Base-by-base conservation (phyloP, 257 asterid species). In the Solanum appendiculatum region DNA sequence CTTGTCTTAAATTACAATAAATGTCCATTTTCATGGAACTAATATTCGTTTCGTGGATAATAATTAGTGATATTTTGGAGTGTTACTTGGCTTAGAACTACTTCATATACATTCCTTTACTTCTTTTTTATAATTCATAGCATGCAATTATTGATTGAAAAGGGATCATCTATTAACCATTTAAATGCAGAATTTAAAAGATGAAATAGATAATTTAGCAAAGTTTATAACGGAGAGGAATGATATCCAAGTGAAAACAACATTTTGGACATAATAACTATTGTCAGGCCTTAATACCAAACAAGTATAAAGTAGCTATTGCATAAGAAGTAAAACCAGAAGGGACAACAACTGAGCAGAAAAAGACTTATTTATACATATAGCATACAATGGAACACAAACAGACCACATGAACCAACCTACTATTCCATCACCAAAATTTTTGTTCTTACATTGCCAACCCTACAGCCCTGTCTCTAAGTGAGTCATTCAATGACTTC, bases 361-460 rank as follows among this genome's bases (percentile, higher is more conserved):
- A 27, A 23, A 27, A 46, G 16, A 12, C 27, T 9, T 48, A 15
- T 9, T 16, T 5, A 29, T 80, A 73, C 20, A 44, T 78, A 73
- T 78, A 73, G 25, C 31, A 37, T 82, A 23, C 2, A 51, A 16
- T 54, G 9, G 8, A 46, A 20, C 40, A 12, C 16, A 86, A 39
- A 37, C 13, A 48, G 13, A 44, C 27, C 33, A 83, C 7, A 39
- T 70, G 31, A n/a, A 51, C 16, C 16, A 39, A 33, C 2, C 64
- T 7, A 46, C 29, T 33, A 56, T 9, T 27, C 33, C 20, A 64
- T 31, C 82, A 83, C 42, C 29, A 86, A 23, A 37, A 14, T 27
- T 18, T 46, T 27, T 5, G 7, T 29, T 25, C 12, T 83, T 77
- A 87, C 87, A 90, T 89, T 7, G 88, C 89, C 51, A 87, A 42